A percentile compares a stretch with the other conserved stretches of the same genome.
Evolutionary conservation across 176 grass and related monocot genomes (phyloP).

Genomic region (Musa schizocarpa): DNA sequence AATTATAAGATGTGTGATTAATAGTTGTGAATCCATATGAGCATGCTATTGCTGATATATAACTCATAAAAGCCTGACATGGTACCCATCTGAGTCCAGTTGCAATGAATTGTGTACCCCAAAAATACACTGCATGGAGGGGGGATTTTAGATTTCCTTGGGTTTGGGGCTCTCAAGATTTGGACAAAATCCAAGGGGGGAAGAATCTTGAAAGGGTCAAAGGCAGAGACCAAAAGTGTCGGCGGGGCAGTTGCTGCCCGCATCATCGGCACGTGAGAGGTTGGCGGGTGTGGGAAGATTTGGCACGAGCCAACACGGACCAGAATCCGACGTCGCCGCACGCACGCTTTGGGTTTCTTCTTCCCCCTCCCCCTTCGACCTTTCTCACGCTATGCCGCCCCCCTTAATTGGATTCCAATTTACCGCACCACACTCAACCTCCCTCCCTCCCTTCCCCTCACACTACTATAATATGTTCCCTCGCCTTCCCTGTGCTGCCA

Average conservation of each 20-base stretch:
- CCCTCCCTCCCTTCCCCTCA: background rate
- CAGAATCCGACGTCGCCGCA: background rate
- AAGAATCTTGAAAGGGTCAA: too few species aligned
- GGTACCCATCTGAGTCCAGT: background rate
- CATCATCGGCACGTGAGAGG: background rate
- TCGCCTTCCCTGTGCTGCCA: background rate
- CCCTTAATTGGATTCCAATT: slow-evolving; percentile 16
- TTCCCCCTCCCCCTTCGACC: slow-evolving; percentile 13
- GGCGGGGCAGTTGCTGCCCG: background rate
- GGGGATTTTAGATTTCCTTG: too few species aligned
- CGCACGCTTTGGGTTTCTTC: slow-evolving; percentile 28
- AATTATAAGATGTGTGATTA: too few species aligned
- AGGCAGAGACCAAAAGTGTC: too few species aligned
- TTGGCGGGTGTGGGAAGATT: background rate
- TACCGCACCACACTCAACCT: slow-evolving; percentile 19
- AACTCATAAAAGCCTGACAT: too few species aligned
- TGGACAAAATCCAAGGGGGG: too few species aligned
- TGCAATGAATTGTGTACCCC: background rate
- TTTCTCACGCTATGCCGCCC: background rate
- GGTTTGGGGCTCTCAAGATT: too few species aligned
- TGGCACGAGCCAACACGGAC: background rate
- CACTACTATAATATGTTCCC: background rate
- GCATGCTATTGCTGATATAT: too few species aligned
- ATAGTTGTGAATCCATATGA: too few species aligned
- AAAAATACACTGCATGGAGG: background rate